Conservation (phyloP, 169 alveolate genomes). For the Plasmodium sp. region DNA sequence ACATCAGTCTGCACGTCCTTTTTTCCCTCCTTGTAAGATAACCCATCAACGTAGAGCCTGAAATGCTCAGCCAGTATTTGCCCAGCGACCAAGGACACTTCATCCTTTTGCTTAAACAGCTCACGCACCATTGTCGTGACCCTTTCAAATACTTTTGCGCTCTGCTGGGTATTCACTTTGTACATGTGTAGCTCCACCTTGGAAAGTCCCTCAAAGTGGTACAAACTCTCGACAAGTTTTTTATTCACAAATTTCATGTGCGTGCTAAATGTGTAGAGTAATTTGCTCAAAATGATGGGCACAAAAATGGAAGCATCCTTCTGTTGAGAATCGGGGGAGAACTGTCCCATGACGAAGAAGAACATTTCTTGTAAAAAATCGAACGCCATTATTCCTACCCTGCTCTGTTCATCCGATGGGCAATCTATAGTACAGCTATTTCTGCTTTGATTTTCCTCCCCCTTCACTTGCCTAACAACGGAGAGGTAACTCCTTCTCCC, state of each 20-base stretch:
- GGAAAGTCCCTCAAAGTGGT: slow-evolving; percentile 6
- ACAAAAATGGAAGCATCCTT: background rate
- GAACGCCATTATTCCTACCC: slow-evolving; percentile 1
- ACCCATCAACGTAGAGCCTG: slow-evolving; percentile 11
- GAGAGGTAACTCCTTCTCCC: background rate
- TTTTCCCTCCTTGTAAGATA: background rate
- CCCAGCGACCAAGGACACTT: slow-evolving; percentile 25
- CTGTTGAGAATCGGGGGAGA: slow-evolving; percentile 3
- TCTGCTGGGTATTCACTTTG: slow-evolving; percentile 1
- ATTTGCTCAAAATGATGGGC: slow-evolving; percentile 34
- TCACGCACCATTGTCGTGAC: slow-evolving; percentile 1
- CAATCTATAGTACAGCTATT: background rate
- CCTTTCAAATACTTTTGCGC: slow-evolving; percentile 12
- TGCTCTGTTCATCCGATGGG: background rate
- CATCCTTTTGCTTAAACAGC: slow-evolving; percentile 34
- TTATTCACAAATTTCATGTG: slow-evolving; percentile 7
- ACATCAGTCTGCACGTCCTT: background rate
- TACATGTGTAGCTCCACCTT: slow-evolving; percentile 11
- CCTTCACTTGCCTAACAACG: background rate
- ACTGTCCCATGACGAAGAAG: slow-evolving; percentile 10
- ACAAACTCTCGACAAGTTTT: background rate
- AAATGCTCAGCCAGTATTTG: slow-evolving; percentile 56
- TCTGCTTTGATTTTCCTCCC: background rate
- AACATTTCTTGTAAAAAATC: slow-evolving; percentile 16
- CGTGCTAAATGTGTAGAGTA: slow-evolving; percentile 34